Conservation (phyloP, 176 grass and related monocot species). For the Aegilops tauschii region DNA sequence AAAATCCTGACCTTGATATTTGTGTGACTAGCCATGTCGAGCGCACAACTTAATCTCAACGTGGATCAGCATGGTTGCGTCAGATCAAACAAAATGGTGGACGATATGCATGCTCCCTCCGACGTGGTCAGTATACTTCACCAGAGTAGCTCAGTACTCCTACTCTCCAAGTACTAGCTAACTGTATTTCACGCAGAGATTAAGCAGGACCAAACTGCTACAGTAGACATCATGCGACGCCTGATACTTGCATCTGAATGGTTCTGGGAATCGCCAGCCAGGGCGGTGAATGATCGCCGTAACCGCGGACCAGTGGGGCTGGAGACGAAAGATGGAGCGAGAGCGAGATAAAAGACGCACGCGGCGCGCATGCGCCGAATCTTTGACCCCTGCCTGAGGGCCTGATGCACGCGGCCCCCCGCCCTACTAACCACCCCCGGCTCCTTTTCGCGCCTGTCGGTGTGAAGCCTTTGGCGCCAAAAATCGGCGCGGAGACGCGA, state of each 20-base stretch:
- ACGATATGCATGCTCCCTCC: too few relatives aligned
- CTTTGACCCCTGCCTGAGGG: not conserved
- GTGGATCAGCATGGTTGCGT: too few relatives aligned
- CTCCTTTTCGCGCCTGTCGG: slow-evolving; percentile 16
- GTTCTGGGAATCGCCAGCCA: too few relatives aligned
- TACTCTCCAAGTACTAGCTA: too few relatives aligned
- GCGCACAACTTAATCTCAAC: too few relatives aligned
- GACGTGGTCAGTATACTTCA: too few relatives aligned
- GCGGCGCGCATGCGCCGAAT: not conserved
- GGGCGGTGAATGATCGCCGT: not conserved
- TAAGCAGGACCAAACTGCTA: not conserved
- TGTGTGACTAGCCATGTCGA: too few relatives aligned
- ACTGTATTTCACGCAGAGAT: too few relatives aligned
- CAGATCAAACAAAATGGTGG: too few relatives aligned
- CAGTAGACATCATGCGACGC: not conserved
- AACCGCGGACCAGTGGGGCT: not conserved
- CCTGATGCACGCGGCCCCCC: not conserved
- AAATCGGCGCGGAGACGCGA: not conserved
- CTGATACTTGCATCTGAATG: not conserved
- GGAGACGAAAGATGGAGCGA: not conserved
- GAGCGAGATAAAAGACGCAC: not conserved
- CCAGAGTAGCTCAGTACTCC: too few relatives aligned
- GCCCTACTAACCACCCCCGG: not conserved
- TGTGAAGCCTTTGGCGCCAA: slow-evolving; percentile 8
- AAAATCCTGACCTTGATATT: too few relatives aligned